Conservation (phyloP, 106 monocot genomes). For the Allium cepa region DNA sequence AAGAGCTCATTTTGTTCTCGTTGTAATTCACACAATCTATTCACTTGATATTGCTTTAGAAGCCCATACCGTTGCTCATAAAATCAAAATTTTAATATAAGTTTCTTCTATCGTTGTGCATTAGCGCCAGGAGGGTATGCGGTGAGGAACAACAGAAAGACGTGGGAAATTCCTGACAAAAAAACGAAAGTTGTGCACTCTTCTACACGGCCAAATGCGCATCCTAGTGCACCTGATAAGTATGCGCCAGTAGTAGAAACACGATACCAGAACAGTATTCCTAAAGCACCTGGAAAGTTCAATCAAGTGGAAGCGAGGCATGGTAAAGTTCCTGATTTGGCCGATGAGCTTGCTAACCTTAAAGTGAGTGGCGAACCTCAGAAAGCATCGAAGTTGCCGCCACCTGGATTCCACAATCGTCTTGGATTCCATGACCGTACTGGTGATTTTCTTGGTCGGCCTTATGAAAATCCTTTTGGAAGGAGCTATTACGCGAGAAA, state of each 20-base stretch:
- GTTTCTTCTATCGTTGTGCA: background rate
- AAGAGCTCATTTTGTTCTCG: too few species aligned
- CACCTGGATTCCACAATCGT: constrained; percentile 1
- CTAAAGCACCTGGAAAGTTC: too few species aligned
- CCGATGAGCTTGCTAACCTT: constrained; percentile 40
- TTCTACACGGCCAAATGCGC: too few species aligned
- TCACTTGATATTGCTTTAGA: too few species aligned
- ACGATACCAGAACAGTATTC: too few species aligned
- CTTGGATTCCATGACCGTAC: constrained; percentile 33
- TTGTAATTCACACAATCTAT: too few species aligned
- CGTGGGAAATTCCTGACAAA: background rate
- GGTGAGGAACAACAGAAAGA: constrained; percentile 12
- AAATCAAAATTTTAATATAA: too few species aligned
- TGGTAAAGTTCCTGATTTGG: constrained; percentile 18
- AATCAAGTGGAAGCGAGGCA: background rate
- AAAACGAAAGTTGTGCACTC: background rate
- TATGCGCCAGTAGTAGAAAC: too few species aligned
- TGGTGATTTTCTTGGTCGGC: constrained; percentile 7
- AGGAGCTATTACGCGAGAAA: constrained; percentile 27
- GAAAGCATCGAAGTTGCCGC: background rate
- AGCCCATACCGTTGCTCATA: too few species aligned
- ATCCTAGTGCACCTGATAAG: too few species aligned
- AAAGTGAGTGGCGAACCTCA: constrained; percentile 19
- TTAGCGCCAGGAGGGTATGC: constrained; percentile 10
- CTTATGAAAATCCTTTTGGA: constrained; percentile 18